These are phyloP conservation scores for Phycomyces nitens DNA, from an alignment of 192 early-diverging fungal species.

Conservation along the genomic window DNA sequence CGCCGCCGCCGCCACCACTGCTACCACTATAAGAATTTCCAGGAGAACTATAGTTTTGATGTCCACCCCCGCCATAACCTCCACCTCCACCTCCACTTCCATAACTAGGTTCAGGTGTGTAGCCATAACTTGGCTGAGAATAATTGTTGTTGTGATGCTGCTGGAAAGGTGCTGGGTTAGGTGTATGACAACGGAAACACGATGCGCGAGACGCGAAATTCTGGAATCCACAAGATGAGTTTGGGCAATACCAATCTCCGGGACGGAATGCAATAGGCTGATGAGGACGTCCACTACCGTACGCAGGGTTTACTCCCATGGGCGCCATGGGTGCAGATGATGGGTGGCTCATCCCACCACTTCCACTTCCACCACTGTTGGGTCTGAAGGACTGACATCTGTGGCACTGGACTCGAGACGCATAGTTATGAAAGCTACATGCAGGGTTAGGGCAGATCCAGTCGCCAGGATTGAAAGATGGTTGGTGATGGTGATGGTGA, in stretches of 20 bases:
- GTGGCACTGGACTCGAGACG: slow-evolving; percentile 56
- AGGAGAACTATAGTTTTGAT: slow-evolving; percentile 20
- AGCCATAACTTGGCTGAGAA: slow-evolving; percentile 9
- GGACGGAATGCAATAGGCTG: slow-evolving; percentile 45
- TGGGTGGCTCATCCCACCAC: background rate
- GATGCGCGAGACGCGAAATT: slow-evolving; percentile 71
- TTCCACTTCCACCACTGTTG: slow-evolving; percentile 10
- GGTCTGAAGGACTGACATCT: slow-evolving; percentile 46
- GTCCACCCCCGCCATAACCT: slow-evolving; percentile 1
- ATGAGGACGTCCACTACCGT: slow-evolving; percentile 20
- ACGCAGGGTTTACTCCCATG: slow-evolving; percentile 14
- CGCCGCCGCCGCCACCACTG: slow-evolving; percentile 20
- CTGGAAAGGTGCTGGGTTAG: slow-evolving; percentile 21
- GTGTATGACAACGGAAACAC: slow-evolving; percentile 63
- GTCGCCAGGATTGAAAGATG: slow-evolving; percentile 55
- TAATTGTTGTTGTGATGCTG: slow-evolving; percentile 16
- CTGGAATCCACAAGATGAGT: slow-evolving; percentile 62
- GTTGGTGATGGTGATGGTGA: slow-evolving; percentile 16
- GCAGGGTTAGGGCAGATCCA: slow-evolving; percentile 57
- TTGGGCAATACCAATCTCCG: slow-evolving; percentile 77
- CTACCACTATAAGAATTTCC: slow-evolving; percentile 17
- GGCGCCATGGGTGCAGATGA: slow-evolving; percentile 19
- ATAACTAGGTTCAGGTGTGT: slow-evolving; percentile 12
- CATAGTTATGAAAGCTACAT: slow-evolving; percentile 65
- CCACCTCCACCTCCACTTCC: slow-evolving; percentile 8